Base-by-base conservation (phyloP, 805 yeast genomes). In the Wickerhamomyces rabaulensis region DNA sequence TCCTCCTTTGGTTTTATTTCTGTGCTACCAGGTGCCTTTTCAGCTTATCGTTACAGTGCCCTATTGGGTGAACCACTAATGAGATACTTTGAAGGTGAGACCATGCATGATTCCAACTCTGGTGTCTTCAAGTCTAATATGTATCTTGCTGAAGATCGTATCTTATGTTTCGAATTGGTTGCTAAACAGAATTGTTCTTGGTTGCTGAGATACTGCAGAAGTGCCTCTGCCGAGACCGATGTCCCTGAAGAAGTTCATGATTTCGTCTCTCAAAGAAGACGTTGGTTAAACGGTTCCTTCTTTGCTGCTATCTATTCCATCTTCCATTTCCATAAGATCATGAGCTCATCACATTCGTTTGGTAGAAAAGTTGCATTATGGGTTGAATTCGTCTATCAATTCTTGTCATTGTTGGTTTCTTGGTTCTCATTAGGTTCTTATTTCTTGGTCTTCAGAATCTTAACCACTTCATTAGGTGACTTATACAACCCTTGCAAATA, bases 101-200 rank as follows among this genome's bases (percentile, higher is more conserved):
- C 82, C 48, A 72, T 91, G 52, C 74, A 70, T 48, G 84, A 82
- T 48, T 71, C 72, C 26, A 78, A 80, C 39, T 78, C 82, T 29
- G 95, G 96, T 39, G 82, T 92, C 44, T 94, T 92, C 72, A 87
- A 92, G 35, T 85, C 96, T 4, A 92, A 92, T 64, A 92, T 94
- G 98, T 94, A 91, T 65, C 75, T 92, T 46, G 99, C 99, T 7
- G 98, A 92, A 68, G 99, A 94, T 67, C 79, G 98, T 66, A 89
- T 92, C 46, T 71, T 92, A 55, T 94, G 98, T 75, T 92, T 88
- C 70, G 98, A 92, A 67, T 74, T 92, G 43, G 95, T 92, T n/a
- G 94, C 97, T 2, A 92, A 92, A 60, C 73, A 72, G 49, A 67
- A 77, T 41, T 75, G 82, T 51, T 74, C 80, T 50, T 92, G 96